Conservation (phyloP, 345 rosid genomes). For the Excoecaria cochinchinensis region DNA sequence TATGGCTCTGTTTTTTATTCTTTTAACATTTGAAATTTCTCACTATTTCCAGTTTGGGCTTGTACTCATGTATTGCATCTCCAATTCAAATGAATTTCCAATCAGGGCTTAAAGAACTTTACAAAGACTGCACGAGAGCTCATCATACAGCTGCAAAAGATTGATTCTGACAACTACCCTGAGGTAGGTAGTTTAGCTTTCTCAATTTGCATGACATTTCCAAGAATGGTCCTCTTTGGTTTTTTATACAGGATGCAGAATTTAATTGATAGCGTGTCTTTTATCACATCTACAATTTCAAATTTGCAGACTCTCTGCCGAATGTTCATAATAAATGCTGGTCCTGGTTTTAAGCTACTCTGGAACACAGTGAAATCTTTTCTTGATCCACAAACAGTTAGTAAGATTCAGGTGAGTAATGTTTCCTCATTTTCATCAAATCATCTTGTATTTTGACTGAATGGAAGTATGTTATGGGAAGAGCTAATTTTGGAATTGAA, state of each 20-base stretch:
- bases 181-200: conserved; percentile 20
- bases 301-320: conserved; percentile 28
- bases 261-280: background rate
- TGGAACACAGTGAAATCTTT: conserved; percentile 34
- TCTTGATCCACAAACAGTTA: conserved; percentile 32
- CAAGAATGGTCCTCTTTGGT: background rate
- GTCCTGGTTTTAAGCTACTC: conserved; percentile 31
- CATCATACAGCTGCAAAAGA: conserved; percentile 29
- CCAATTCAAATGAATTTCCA: background rate
- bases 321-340: conserved; percentile 32
- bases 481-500: background rate
- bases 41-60: background rate
- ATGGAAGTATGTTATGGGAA: background rate
- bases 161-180: conserved; percentile 35
- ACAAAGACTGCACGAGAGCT: conserved; percentile 31
- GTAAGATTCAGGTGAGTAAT: conserved; percentile 32
- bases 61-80: background rate
- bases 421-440: background rate
- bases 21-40: background rate
- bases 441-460: background rate
- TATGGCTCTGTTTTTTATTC: conserved; percentile 6
- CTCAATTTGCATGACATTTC: conserved; percentile 1
- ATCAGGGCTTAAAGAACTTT: conserved; percentile 28
- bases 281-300: background rate
- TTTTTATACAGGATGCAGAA: background rate